Base-by-base conservation (phyloP, 495 filamentous ascomycete genomes). In the Podospora fimiseda region DNA sequence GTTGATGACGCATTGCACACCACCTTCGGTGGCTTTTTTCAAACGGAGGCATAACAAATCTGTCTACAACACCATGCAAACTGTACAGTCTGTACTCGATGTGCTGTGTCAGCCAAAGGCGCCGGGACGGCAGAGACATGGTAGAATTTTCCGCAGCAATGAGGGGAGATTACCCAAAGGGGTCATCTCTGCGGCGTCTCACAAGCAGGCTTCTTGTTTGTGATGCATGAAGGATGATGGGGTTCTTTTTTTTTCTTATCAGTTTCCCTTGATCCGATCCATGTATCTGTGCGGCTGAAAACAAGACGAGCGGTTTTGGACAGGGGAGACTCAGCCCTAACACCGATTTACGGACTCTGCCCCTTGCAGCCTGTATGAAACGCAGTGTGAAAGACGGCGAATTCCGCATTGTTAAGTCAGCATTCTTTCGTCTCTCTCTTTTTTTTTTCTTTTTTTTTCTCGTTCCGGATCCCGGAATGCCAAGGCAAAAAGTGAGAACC, bases 171-270 rank as follows among this genome's bases (percentile, higher is more conserved):
- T 45, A 43, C 55, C 50, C 9, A 52, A 57, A 43, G 9, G 20
- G 49, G 55, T 30, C 30, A 57, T 49, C 55, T 23, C 16, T 48
- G 55, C 55, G 55, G 50, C 19, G 44, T 50, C 38, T 49, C 36
- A 14, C 40, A 16, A n/a, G n/a, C n/a, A n/a, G n/a, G n/a, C n/a
- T n/a, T n/a, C n/a, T n/a, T n/a, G n/a, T n/a, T n/a, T n/a, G n/a
- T n/a, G n/a, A n/a, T n/a, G n/a, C n/a, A n/a, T n/a, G n/a, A n/a
- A n/a, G 43, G 43, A 20, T 45, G 39, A 41, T n/a, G 39, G 39
- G 39, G 16, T 41, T n/a, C n/a, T n/a, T n/a, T n/a, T n/a, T n/a
- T n/a, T n/a, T 41, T 41, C 39, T 41, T 41, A 41, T 41, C 39
- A n/a, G 39, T 18, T n/a, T 5, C 13, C 11, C 39, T 41, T 14